Evolutionary conservation across 2,329 filamentous ascomycete species (phyloP).

Genomic region (Cercospora sojina): DNA sequence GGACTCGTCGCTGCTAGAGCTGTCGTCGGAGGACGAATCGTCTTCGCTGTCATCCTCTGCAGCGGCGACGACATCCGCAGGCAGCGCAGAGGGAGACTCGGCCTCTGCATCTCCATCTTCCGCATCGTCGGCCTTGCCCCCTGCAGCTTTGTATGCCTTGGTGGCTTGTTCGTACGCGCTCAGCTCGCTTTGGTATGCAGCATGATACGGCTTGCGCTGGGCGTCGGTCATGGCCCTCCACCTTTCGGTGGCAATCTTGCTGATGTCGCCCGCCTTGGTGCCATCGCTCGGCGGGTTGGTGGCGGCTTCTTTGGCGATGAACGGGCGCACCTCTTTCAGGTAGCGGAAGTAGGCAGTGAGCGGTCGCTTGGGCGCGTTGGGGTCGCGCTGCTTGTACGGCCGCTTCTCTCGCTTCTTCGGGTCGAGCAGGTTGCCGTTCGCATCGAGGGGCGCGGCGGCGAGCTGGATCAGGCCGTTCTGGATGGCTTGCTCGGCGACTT

Average conservation of each 20-base stretch:
- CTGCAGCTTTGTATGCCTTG: slow-evolving; percentile 57
- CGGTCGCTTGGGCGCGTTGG: slow-evolving; percentile 91
- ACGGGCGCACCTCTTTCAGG: slow-evolving; percentile 80
- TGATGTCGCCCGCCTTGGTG: slow-evolving; percentile 80
- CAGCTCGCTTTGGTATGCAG: slow-evolving; percentile 58
- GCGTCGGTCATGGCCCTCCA: slow-evolving; percentile 75
- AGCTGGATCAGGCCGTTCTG: slow-evolving; percentile 19
- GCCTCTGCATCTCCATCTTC: slow-evolving; percentile 28
- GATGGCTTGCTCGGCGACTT: slow-evolving; percentile 25
- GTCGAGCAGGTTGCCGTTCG: slow-evolving; percentile 20
- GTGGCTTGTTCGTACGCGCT: slow-evolving; percentile 57
- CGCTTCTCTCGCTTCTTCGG: slow-evolving; percentile 37
- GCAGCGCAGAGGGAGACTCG: slow-evolving; percentile 14
- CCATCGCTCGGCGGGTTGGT: slow-evolving; percentile 53
- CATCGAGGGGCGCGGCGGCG: slow-evolving; percentile 5
- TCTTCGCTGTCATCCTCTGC: slow-evolving; percentile 27
- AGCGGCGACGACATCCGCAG: slow-evolving; percentile 26
- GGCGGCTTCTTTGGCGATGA: slow-evolving; percentile 69
- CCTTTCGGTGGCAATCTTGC: slow-evolving; percentile 79
- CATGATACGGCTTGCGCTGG: slow-evolving; percentile 69
- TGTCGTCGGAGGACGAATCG: slow-evolving; percentile 18
- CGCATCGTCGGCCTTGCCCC: slow-evolving; percentile 35
- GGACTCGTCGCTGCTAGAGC: slow-evolving; percentile 27
- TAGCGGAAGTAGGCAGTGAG: slow-evolving; percentile 94
- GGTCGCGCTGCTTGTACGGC: slow-evolving; percentile 62